Evolutionary conservation across 176 grass and related monocot species (phyloP).

Genomic region (Elymus sibiricus): DNA sequence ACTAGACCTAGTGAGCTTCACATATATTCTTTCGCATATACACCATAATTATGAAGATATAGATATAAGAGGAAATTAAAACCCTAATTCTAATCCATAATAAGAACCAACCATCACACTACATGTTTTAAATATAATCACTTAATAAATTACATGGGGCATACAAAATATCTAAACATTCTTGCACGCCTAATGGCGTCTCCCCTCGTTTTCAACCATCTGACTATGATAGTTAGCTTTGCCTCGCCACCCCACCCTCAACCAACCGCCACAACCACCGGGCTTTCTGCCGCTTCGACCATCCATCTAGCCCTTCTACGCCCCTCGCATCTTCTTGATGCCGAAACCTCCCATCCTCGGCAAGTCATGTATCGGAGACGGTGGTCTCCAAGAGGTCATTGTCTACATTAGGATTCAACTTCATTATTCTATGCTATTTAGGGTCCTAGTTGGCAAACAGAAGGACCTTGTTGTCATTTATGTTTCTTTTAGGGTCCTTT

Average conservation of each 20-base stretch:
- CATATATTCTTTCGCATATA: not conserved
- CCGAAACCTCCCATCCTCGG: not conserved
- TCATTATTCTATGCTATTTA: no score
- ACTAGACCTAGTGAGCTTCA: not conserved
- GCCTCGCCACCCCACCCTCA: not conserved
- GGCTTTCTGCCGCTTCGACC: no score
- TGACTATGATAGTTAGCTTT: no score
- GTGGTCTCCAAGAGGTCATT: not conserved
- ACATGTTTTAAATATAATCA: not conserved
- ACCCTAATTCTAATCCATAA: not conserved
- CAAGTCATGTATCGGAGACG: not conserved
- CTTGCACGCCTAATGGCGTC: not conserved
- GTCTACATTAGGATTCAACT: no score
- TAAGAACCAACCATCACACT: not conserved
- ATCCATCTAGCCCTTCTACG: not conserved
- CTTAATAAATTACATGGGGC: not conserved
- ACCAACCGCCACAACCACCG: not conserved
- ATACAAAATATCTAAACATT: not conserved
- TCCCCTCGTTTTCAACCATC: no score
- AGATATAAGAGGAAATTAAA: not conserved
- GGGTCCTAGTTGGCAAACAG: no score
- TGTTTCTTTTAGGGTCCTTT: no score
- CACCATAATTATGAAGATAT: not conserved
- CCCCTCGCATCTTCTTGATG: not conserved
- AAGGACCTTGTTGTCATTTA: no score